A percentile compares a stretch with the other conserved stretches of the same genome.
These are phyloP conservation scores for Macrolepiota dolichaula DNA, from an alignment of 768 basidiomycete genomes.

Conservation along the genomic window DNA sequence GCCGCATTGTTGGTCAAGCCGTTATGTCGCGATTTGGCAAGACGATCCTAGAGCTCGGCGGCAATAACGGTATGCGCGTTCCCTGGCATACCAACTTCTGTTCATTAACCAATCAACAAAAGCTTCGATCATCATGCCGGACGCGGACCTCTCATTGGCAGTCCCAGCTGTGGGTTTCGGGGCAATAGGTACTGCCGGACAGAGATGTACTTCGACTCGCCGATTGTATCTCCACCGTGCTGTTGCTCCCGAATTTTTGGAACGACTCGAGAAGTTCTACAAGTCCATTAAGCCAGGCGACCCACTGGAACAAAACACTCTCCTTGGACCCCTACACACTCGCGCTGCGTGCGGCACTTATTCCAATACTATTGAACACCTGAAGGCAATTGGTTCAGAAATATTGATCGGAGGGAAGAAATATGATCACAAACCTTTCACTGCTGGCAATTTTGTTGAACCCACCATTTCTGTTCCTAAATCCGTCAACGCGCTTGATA, in stretches of 20 bases:
- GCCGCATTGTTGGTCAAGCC: conserved; percentile 80
- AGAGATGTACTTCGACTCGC: conserved; percentile 88
- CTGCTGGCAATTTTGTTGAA: conserved; percentile 82
- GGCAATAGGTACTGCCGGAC: conserved; percentile 77
- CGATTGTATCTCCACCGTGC: conserved; percentile 84
- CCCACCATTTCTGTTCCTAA: conserved; percentile 80
- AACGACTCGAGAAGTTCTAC: conserved; percentile 73
- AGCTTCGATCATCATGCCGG: conserved; percentile 92
- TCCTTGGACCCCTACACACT: conserved; percentile 87
- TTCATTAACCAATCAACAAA: conserved; percentile 18
- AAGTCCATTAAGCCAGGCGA: conserved; percentile 75
- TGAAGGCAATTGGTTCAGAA: conserved; percentile 66
- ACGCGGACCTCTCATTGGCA: conserved; percentile 89
- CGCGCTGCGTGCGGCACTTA: conserved; percentile 66
- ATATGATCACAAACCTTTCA: conserved; percentile 48
- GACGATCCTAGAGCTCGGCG: conserved; percentile 86
- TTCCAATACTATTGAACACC: conserved; percentile 52
- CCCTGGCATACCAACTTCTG: conserved; percentile 5
- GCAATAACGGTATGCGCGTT: conserved; percentile 78
- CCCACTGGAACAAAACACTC: conserved; percentile 67
- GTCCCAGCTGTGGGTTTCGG: conserved; percentile 92
- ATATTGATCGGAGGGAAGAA: conserved; percentile 70
- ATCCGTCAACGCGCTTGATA: conserved; percentile 46
- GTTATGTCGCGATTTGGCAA: conserved; percentile 91
- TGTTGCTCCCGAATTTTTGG: conserved; percentile 74